Base-by-base conservation (phyloP, 2,329 filamentous ascomycete species). In the Xylariaceae sp. region DNA sequence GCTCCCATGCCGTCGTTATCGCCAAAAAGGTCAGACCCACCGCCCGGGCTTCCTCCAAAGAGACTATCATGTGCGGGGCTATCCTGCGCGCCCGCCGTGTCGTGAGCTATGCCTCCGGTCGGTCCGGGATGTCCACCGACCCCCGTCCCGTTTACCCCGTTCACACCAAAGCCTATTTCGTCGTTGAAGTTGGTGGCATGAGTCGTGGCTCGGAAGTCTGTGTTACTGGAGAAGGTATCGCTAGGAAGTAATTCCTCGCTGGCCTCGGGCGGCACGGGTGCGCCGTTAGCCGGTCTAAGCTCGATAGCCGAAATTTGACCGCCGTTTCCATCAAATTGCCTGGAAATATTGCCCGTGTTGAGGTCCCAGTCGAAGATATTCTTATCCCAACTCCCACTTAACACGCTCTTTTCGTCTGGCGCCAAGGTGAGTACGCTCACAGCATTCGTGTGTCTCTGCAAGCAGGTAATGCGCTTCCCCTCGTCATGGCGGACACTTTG, bases 361-460 rank as follows among this genome's bases (percentile, higher is more conserved):
- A 99, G 72, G 69, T 97, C 94, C 94, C 94, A 99, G 68, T 97
- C 91, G 51, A 91, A 81, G 0, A 97, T 86, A 19, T 83, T 88
- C 73, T 96, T 97, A 71, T 99, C 94, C 94, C 94, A 99, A 68
- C 91, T 92, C 3, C 94, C 94, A 35, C 91, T 96, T 6, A 99
- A 72, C 3, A 97, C 82, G 40, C 87, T 91, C 65, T 80, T 86
- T 73, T 99, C 94, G 62, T 97, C 91, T 4, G 87, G 83, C 0
- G 89, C 84, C 9, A 99, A 74, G 7, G 83, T 86, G 55, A 99
- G 73, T 4, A 95, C 89, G 26, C 91, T 96, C 19, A 99, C 94
- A 0, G 94, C 92, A 46, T 91, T 96, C 1, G 85, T 90, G 69
- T 99, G 94, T 61, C 87, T 84, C 58, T 87, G 85, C 27, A 99